A percentile compares a stretch with the other conserved stretches of the same genome.
Conservation (phyloP, 1,284 basidiomycete species). For the Sparassis latifolia region DNA sequence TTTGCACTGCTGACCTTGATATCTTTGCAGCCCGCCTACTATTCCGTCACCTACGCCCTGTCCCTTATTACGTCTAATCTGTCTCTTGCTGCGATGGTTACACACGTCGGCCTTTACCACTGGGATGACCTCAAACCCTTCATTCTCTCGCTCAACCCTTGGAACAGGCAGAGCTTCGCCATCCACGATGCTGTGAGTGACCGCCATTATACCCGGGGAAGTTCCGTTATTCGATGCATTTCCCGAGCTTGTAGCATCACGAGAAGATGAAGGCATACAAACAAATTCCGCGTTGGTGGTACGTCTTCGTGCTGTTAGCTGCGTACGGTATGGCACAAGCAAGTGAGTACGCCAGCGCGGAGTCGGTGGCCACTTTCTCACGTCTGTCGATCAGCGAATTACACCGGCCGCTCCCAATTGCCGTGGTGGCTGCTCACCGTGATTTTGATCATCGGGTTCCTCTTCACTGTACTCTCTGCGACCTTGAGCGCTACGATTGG, state of each 20-base stretch:
- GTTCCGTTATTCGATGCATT: conserved; percentile 11
- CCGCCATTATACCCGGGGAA: conserved; percentile 6
- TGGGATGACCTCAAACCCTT: conserved; percentile 31
- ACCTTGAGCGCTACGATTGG: conserved; percentile 47
- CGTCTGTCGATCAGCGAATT: conserved; percentile 27
- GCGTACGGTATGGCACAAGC: conserved; percentile 39
- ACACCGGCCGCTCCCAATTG: conserved; percentile 44
- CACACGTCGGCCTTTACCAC: conserved; percentile 25
- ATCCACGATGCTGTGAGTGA: conserved; percentile 21
- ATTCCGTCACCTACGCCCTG: conserved; percentile 25
- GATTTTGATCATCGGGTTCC: conserved; percentile 43
- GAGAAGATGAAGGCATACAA: conserved; percentile 54
- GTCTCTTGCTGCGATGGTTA: conserved; percentile 20
- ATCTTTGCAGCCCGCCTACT: conserved; percentile 21
- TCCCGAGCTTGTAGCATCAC: conserved; percentile 26
- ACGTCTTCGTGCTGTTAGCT: conserved; percentile 34
- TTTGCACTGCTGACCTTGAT: too few relatives aligned
- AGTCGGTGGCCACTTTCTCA: not conserved
- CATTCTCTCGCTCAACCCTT: conserved; percentile 24
- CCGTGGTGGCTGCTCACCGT: conserved; percentile 43
- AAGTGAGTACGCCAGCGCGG: conserved; percentile 7
- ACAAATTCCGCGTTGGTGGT: conserved; percentile 59
- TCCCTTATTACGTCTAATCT: conserved; percentile 25
- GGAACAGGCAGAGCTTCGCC: conserved; percentile 19
- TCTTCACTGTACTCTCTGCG: conserved; percentile 38